Evolutionary conservation across 2,329 filamentous ascomycete species (phyloP), one percentile per base, ranked within the genome.

Genomic region (Diaporthe humulicola): DNA sequence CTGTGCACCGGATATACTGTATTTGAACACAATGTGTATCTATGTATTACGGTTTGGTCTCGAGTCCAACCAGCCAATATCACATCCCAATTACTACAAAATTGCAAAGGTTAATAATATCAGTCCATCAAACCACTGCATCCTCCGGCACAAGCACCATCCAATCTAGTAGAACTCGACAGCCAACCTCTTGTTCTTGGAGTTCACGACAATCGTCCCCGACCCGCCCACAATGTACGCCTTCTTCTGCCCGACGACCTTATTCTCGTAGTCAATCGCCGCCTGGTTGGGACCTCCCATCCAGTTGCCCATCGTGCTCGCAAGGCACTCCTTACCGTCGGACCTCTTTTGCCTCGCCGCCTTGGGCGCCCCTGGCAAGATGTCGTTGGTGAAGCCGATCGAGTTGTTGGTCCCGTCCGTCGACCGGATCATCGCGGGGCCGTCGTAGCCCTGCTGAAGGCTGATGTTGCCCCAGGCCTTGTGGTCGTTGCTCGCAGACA

Each of bases 401-500:
- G 71, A 66, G 38, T 50, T 45, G 33, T 58, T 57, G 30, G 50
- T 60, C 52, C 71, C 71, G 40, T 73, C 71, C 12, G 61, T 73
- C 61, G 71, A 66, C 28, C 61, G 38, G 50, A 73, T 58, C 71
- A 73, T 73, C 30, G 71, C 71, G 8, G 71, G 71, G 7, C 71
- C 71, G 38, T 73, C 71, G 30, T 73, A 73, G 71, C 71, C 71
- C 28, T 73, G 71, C 30, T 73, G 60, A 30, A 73, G 61, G 61
- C 71, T 73, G 52, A 73, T 69, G 36, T 73, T 40, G 1, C 71
- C 71, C 71, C 71, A 73, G 1, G 71, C 60, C 61, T 73, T 73
- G 71, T 52, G 52, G 61, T 73, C 71, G 19, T 48, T 60, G 52
- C 40, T 56, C 7, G 71, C 71, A 33, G 71, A 69, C 52, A 73